Evolutionary conservation across 208 protist species (phyloP), one percentile per base, ranked within the genome.

Genomic region (Lotmaria passim): DNA sequence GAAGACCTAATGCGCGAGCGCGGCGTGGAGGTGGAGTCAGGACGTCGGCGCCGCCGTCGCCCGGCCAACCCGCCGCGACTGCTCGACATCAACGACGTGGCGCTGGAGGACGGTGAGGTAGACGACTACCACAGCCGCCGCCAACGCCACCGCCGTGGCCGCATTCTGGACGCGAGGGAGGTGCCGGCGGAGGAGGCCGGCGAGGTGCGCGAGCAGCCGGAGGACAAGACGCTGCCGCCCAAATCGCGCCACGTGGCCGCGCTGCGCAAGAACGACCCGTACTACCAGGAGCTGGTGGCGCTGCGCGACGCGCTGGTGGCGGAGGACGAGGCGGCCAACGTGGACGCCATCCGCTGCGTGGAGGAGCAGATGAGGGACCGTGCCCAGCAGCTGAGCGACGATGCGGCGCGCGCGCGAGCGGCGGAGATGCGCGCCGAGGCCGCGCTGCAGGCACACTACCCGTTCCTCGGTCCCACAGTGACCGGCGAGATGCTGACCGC

Each of bases 311-410:
- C 51, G 15, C 65, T 87, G 30, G 55, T 77, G 34, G 65, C 44
- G 19, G 73, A 83, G 70, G 73, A 75, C 34, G 69, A 69, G 36
- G 58, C 55, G n/a, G 68, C 41, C 51, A 76, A 85, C 65, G 73
- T 60, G 33, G 51, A 64, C 14, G 33, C 59, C 24, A 81, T 82
- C 59, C 74, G 64, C 60, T 85, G 79, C 52, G 70, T 85, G 61
- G 51, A 57, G 51, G 30, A 38, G 15, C 24, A 38, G 30, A 19
- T 57, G 24, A 38, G 17, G 14, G 51, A 33, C 30, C 51, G 30
- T 7, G 51, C 30, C 64, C 81, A 47, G 72, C 70, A 81, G 61
- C 62, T 86, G 53, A 39, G 48, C 15, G 48, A 31, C 33, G 79
- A 85, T 51, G 62, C 75, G 19, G 51, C 24, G 38, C 34, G 48